A percentile compares a stretch with the other conserved stretches of the same genome.
Evolutionary conservation across 2,329 filamentous ascomycete genomes (phyloP).

Genomic region (Fusarium irregulare): DNA sequence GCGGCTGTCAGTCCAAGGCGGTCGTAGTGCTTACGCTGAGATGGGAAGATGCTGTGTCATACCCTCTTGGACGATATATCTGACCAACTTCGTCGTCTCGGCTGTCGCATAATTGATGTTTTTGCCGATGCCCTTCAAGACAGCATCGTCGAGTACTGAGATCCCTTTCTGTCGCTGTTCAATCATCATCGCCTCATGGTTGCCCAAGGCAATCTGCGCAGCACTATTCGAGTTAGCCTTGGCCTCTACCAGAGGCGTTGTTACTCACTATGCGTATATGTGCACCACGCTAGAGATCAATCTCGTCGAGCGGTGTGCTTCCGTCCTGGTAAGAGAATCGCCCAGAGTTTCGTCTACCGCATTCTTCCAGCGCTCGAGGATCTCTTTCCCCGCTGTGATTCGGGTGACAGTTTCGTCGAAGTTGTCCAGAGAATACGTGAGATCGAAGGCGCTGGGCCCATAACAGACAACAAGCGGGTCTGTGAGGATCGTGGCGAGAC

Average conservation of each 20-base stretch:
- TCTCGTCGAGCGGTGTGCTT: slow-evolving; percentile 8
- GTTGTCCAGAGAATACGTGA: slow-evolving; percentile 5
- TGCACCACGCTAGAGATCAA: slow-evolving; percentile 28
- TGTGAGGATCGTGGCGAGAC: slow-evolving; percentile 5
- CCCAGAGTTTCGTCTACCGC: not conserved
- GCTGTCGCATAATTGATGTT: slow-evolving; percentile 7
- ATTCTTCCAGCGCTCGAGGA: not conserved
- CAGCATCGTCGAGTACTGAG: slow-evolving; percentile 9
- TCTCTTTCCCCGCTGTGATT: not conserved
- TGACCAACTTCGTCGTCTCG: slow-evolving; percentile 11
- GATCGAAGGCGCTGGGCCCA: slow-evolving; percentile 8
- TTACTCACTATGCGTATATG: slow-evolving; percentile 27
- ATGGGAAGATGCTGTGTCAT: slow-evolving; percentile 14
- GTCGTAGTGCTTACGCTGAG: not conserved
- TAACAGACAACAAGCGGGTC: slow-evolving; percentile 16
- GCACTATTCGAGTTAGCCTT: not conserved
- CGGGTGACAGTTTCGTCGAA: slow-evolving; percentile 2
- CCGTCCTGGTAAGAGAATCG: not conserved
- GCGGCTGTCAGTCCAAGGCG: fast-evolving
- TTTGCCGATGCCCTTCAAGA: slow-evolving; percentile 13
- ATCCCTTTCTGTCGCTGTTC: slow-evolving; percentile 32
- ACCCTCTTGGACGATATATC: slow-evolving; percentile 3
- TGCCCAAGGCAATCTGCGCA: slow-evolving; percentile 23
- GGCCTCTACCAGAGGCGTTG: fast-evolving
- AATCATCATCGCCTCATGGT: slow-evolving; percentile 27